Conservation (phyloP, 768 basidiomycete species). For the Tulasnella sp. region DNA sequence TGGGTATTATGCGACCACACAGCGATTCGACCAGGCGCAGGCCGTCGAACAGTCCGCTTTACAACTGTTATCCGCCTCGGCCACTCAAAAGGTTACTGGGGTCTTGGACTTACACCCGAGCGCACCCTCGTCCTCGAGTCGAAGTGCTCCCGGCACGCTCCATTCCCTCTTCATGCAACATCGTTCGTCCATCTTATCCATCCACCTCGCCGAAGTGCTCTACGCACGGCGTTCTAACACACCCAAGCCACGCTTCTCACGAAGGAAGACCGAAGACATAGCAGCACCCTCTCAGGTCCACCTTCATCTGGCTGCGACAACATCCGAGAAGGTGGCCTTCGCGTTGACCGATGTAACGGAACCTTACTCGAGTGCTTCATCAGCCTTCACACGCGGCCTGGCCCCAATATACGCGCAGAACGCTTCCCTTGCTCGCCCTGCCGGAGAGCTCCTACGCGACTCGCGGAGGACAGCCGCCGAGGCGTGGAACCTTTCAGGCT, state of each 20-base stretch:
- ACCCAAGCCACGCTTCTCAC: background rate
- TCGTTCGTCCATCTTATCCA: conserved; percentile 57
- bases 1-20: conserved; percentile 51
- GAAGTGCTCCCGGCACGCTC: conserved; percentile 45
- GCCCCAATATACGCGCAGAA: background rate
- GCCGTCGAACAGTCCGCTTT: conserved; percentile 46
- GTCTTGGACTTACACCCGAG: too few relatives aligned
- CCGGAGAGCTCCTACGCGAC: conserved; percentile 50
- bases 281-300: conserved; percentile 37
- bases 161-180: conserved; percentile 59
- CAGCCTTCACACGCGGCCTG: conserved; percentile 25
- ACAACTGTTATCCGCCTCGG: conserved; percentile 31
- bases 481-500: conserved; percentile 63
- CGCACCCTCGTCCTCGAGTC: background rate
- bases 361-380: conserved; percentile 28
- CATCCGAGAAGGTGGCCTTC: conserved; percentile 52
- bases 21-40: conserved; percentile 44
- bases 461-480: conserved; percentile 60
- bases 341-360: conserved; percentile 38
- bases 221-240: conserved; percentile 30
- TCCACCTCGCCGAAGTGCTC: conserved; percentile 64
- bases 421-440: conserved; percentile 36
- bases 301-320: conserved; percentile 50
- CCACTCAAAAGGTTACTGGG: background rate
- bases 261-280: background rate